Base-by-base conservation (phyloP, 768 basidiomycete species). In the Tylopilus sp. region DNA sequence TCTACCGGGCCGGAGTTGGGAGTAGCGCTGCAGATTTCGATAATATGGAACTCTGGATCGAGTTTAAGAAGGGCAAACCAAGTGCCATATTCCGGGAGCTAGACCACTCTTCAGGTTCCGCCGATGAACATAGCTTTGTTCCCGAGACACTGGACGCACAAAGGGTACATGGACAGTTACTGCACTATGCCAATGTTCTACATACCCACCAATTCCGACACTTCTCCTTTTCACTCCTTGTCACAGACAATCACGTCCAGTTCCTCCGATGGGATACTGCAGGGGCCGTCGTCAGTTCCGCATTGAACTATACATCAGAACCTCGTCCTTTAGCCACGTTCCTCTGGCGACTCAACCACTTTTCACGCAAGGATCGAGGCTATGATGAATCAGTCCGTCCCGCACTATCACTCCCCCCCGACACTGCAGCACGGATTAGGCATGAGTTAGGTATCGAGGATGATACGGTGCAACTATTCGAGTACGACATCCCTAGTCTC, bases 261-360 rank as follows among this genome's bases (percentile, higher is more conserved):
- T 62, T 75, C 33, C 54, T 75, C 25, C 61, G 65, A 33, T 75
- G 69, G 68, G 73, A 76, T 51, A 66, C 66, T 11, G 42, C 61
- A 3, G 31, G 31, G 0, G 17, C 31, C 3, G 19, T 36, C 2
- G 25, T 45, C 10, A 51, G 19, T 3, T 6, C 25, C 8, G 25
- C 10, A 3, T 51, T 51, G n/a, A 34, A 43, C 24, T 45, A 45
- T 25, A 16, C 11, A 11, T 14, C 11, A 6, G 4, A 31, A 4
- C 48, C 38, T 10, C 0, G 1, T 8, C 3, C 13, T 6, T 17
- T 50, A 22, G 48, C 30, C 7, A 10, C 40, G 2, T 41, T 50
- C 17, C 14, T 50, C 4, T 50, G 48, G 48, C 22, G 30, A 5
- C 42, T 50, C 24, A 10, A 41, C 4, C 48, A 41, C 14, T 40